A percentile compares a stretch with the other conserved stretches of the same genome.
These are phyloP conservation scores for Lactifluus hygrophoroides DNA, from an alignment of 768 basidiomycete species.

Conservation along the genomic window DNA sequence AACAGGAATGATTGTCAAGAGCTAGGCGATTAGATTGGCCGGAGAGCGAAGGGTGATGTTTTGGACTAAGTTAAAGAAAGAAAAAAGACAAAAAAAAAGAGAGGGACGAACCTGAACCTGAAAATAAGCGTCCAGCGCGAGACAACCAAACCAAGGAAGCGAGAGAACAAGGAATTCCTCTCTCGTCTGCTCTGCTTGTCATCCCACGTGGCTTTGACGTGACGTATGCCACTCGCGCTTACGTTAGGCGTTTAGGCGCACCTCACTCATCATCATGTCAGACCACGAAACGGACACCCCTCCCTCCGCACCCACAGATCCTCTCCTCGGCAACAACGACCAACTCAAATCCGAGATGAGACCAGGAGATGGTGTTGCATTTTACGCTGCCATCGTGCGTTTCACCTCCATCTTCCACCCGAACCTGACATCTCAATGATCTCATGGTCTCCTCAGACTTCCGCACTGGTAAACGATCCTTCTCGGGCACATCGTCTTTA, in stretches of 20 bases:
- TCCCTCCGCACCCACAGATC: neutral
- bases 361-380: constrained; percentile 31
- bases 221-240: neutral
- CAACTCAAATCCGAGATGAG: constrained; percentile 32
- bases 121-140: neutral
- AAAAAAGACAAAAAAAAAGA: neutral
- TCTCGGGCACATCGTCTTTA: neutral
- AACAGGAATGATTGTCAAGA: neutral
- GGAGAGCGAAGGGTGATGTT: neutral
- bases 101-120: neutral
- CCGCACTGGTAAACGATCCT: constrained; percentile 1
- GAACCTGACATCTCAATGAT: constrained; percentile 7
- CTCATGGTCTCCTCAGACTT: constrained; percentile 3
- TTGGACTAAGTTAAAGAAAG: neutral
- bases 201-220: too few species aligned
- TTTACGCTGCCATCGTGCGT: constrained; percentile 31
- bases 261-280: too few species aligned
- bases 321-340: constrained; percentile 18
- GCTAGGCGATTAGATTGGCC: neutral
- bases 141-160: neutral
- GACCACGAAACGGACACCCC: neutral
- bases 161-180: neutral
- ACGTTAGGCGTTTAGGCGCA: too few species aligned
- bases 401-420: neutral
- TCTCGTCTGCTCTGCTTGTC: neutral